Base-by-base conservation (phyloP, 352 stramenopile species). In the Phytopythium montanum region DNA sequence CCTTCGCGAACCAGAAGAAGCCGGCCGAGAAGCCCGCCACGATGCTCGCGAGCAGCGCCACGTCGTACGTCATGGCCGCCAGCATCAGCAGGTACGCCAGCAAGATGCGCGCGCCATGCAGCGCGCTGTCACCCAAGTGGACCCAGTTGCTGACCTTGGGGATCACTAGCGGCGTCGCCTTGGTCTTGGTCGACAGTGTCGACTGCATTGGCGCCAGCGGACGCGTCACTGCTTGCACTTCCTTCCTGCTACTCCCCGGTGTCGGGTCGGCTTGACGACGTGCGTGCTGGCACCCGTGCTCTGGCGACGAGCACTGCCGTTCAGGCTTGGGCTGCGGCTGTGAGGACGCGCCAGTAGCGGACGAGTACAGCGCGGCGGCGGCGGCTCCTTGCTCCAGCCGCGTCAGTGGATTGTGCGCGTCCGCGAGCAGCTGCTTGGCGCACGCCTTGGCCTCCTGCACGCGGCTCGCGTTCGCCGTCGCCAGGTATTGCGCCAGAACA, bases 41-140 rank as follows among this genome's bases (percentile, higher is more conserved):
- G 49, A 85, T 87, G 50, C 76, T 85, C 16, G 41, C 64, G 42
- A 90, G 73, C 13, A 92, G 68, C 55, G 64, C 72, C 56, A 87
- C 60, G 61, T 90, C 75, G 65, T 92, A 92, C 60, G 83, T 92
- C 83, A 92, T 92, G 57, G 70, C 75, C 53, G 81, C 81, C 19
- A 92, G 75, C 83, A 92, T 92, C 49, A 92, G 72, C 62, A 92
- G 45, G 44, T 90, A 92, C 56, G 83, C 83, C 31, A 92, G 57
- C n/a, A 87, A 53, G 55, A 90, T 88, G n/a, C 75, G 60, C 51
- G 77, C 56, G 5, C 83, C 83, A 31, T 84, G 83, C 70, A 84
- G 64, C 56, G 88, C 26, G 48, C 79, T 81, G 64, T 90, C 79
- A 39, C 64, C 65, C 25, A 87, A 60, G 62, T 92, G 82, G 39